A percentile compares a stretch with the other conserved stretches of the same genome.
Evolutionary conservation across 2,329 filamentous ascomycete genomes (phyloP).

Genomic region (Alternaria arborescens): DNA sequence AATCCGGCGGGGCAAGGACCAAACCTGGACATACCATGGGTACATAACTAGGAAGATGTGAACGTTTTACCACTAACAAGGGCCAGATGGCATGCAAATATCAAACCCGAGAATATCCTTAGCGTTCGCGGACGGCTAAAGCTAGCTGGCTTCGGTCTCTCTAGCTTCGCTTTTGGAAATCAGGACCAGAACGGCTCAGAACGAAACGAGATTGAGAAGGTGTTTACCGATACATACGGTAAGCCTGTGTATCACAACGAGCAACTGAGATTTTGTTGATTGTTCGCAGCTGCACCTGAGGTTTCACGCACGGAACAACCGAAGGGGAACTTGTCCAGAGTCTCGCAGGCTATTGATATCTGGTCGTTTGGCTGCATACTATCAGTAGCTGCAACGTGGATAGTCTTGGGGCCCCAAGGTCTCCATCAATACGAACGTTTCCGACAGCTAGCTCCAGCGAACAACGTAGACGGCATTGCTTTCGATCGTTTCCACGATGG

Average conservation of each 20-base stretch:
- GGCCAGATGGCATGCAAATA: constrained; percentile 53
- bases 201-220: too few relatives aligned
- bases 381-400: constrained; percentile 48
- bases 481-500: not conserved
- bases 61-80: not conserved
- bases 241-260: too few relatives aligned
- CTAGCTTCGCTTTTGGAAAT: too few relatives aligned
- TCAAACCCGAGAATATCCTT: constrained; percentile 58
- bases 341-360: constrained; percentile 47
- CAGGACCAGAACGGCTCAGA: too few relatives aligned
- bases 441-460: constrained; percentile 2
- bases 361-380: constrained; percentile 54
- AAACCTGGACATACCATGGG: too few relatives aligned
- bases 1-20: too few relatives aligned
- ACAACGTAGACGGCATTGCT: not conserved
- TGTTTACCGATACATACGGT: too few relatives aligned
- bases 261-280: too few relatives aligned
- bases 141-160: constrained; percentile 52
- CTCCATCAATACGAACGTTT: constrained; percentile 36
- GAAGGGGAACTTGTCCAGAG: constrained; percentile 7
- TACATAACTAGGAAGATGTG: too few relatives aligned
- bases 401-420: constrained; percentile 32
- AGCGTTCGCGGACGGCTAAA: constrained; percentile 47
- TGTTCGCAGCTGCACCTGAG: constrained; percentile 15
- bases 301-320: constrained; percentile 20